Evolutionary conservation across 2,329 filamentous ascomycete genomes (phyloP).

Genomic region (Neofusicoccum laricinum): DNA sequence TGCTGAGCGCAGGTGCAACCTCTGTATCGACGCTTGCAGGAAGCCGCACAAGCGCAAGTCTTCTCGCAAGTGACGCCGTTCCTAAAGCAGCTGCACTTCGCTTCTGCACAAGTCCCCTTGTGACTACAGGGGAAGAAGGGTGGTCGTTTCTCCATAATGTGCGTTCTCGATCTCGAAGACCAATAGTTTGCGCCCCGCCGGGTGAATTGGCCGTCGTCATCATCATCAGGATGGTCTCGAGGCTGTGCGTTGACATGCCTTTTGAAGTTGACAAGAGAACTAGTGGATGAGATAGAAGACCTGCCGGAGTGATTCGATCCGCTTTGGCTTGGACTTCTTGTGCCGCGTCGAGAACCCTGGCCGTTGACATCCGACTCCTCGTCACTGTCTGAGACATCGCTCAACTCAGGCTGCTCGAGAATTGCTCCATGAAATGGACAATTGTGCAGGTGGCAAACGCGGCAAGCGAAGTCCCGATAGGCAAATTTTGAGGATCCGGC

Average conservation of each 20-base stretch:
- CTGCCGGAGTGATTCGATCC: neutral
- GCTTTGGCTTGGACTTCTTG: neutral
- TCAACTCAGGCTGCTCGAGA: constrained; percentile 25
- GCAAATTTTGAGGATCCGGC: constrained; percentile 17
- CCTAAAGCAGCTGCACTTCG: constrained; percentile 60
- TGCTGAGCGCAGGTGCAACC: constrained; percentile 39
- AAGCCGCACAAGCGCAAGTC: constrained; percentile 63
- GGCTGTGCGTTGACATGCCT: constrained; percentile 22
- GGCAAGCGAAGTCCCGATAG: constrained; percentile 26
- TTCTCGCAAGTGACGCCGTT: constrained; percentile 68
- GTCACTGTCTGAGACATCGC: neutral
- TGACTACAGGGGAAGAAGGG: constrained; percentile 67
- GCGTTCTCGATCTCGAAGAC: constrained; percentile 40
- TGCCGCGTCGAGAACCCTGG: constrained; percentile 11
- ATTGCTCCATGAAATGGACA: constrained; percentile 44
- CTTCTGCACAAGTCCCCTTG: constrained; percentile 60
- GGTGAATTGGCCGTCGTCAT: neutral
- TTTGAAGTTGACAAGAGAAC: constrained; percentile 17
- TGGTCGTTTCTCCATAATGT: constrained; percentile 56
- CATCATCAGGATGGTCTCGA: constrained; percentile 6
- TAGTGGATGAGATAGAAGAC: neutral
- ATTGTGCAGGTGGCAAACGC: constrained; percentile 34
- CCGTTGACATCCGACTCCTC: neutral
- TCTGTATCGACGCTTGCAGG: constrained; percentile 52
- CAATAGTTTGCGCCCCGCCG: constrained; percentile 19